Evolutionary conservation across 202 grass and related monocot genomes (phyloP).

Genomic region (Musa balbisiana): DNA sequence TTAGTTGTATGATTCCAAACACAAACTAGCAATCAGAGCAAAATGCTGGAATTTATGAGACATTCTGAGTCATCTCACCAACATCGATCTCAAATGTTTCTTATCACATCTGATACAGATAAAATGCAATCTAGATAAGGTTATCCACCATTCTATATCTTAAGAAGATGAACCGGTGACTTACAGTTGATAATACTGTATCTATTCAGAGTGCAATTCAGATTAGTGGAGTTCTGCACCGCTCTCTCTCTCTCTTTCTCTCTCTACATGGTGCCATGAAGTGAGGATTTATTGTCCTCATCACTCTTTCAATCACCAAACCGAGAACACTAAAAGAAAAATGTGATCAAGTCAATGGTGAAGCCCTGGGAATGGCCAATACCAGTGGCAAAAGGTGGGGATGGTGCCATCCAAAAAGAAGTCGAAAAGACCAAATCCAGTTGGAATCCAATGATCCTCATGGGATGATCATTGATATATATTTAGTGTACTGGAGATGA

Average conservation of each 20-base stretch:
- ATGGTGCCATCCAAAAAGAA: neutral
- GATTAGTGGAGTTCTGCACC: no score
- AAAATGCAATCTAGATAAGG: no score
- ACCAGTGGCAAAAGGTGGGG: neutral
- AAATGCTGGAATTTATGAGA: no score
- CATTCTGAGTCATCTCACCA: no score
- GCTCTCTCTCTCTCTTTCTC: no score
- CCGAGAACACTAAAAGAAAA: neutral
- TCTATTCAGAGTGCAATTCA: neutral
- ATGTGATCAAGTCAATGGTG: neutral
- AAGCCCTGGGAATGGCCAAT: neutral
- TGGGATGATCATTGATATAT: neutral
- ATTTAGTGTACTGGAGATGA: neutral
- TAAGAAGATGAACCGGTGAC: no score
- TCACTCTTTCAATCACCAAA: neutral
- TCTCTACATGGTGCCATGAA: no score
- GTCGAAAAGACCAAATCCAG: neutral
- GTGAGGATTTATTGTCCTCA: no score
- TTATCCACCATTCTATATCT: neutral
- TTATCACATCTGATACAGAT: neutral
- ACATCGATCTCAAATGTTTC: no score
- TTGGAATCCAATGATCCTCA: neutral
- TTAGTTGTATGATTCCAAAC: no score
- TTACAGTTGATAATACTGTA: neutral
- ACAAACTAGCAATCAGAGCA: no score